Evolutionary conservation across 208 protist genomes (phyloP).

Genomic region (Crithidia mellificae): DNA sequence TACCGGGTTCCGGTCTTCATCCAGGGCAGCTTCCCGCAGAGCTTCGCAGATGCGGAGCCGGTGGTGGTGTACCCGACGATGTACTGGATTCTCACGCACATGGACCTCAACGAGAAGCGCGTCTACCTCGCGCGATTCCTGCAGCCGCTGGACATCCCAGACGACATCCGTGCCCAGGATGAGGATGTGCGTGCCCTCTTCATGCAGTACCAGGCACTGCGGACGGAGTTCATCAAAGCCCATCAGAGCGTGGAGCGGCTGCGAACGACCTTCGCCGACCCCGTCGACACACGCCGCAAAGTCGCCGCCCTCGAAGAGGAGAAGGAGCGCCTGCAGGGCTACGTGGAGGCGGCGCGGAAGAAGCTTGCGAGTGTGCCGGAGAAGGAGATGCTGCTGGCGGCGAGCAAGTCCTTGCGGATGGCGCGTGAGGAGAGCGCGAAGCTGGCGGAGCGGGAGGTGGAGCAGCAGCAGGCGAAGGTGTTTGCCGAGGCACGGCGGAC

Average conservation of each 20-base stretch:
- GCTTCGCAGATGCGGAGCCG: constrained; percentile 75
- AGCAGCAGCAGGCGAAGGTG: constrained; percentile 80
- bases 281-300: constrained; percentile 69
- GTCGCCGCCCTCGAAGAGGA: constrained; percentile 81
- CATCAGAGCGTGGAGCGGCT: constrained; percentile 83
- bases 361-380: constrained; percentile 71
- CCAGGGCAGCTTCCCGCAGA: constrained; percentile 66
- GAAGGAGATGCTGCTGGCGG: constrained; percentile 79
- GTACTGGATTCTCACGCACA: constrained; percentile 90
- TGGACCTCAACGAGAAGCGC: constrained; percentile 87
- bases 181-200: constrained; percentile 86
- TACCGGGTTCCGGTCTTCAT: constrained; percentile 80
- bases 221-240: constrained; percentile 76
- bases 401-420: constrained; percentile 68
- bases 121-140: constrained; percentile 91
- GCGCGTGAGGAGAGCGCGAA: constrained; percentile 74
- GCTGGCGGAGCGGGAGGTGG: constrained; percentile 72
- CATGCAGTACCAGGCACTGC: constrained; percentile 85
- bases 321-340: constrained; percentile 62
- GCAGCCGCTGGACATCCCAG: constrained; percentile 82
- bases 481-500: constrained; percentile 66
- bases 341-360: constrained; percentile 74
- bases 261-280: constrained; percentile 70
- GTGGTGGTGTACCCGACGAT: constrained; percentile 88
- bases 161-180: constrained; percentile 84